Conservation (phyloP, 1,284 basidiomycete species). For the Leccinum griseonigrum region DNA sequence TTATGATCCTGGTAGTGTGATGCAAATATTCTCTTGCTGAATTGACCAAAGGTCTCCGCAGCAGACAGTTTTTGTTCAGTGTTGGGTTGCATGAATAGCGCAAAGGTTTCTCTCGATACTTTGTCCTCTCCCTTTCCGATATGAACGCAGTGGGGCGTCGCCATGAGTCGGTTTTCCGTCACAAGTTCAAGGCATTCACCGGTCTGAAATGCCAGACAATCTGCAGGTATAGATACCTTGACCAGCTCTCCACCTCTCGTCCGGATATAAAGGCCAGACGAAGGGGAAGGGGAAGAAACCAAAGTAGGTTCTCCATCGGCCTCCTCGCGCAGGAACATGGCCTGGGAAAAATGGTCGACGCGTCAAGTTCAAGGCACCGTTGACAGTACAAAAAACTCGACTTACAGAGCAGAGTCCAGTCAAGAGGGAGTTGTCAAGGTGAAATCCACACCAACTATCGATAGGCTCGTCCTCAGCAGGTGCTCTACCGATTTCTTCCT, state of each 20-base stretch:
- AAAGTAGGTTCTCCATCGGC: conserved; percentile 41
- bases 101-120: conserved; percentile 82
- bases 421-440: conserved; percentile 82
- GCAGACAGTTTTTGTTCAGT: conserved; percentile 70
- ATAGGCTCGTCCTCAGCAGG: conserved; percentile 56
- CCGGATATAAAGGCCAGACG: conserved; percentile 86
- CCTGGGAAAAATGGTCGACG: conserved; percentile 42
- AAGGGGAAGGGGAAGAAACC: conserved; percentile 65
- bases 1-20: conserved; percentile 62
- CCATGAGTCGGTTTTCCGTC: conserved; percentile 71
- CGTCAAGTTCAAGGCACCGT: not conserved
- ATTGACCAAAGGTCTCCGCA: conserved; percentile 80
- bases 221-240: conserved; percentile 80
- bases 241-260: conserved; percentile 73
- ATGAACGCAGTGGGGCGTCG: conserved; percentile 90
- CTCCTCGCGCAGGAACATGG: conserved; percentile 69
- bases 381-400: not conserved
- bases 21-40: conserved; percentile 80
- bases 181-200: conserved; percentile 90
- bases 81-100: conserved; percentile 92
- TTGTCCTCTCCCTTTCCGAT: conserved; percentile 52
- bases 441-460: conserved; percentile 83
- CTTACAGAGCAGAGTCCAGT: conserved; percentile 86
- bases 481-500: conserved; percentile 35
- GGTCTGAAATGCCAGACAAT: conserved; percentile 88